phyloP scores from a whole-genome alignment of 441 rosid species.

The Rhodomyrtus psidioides region DNA sequence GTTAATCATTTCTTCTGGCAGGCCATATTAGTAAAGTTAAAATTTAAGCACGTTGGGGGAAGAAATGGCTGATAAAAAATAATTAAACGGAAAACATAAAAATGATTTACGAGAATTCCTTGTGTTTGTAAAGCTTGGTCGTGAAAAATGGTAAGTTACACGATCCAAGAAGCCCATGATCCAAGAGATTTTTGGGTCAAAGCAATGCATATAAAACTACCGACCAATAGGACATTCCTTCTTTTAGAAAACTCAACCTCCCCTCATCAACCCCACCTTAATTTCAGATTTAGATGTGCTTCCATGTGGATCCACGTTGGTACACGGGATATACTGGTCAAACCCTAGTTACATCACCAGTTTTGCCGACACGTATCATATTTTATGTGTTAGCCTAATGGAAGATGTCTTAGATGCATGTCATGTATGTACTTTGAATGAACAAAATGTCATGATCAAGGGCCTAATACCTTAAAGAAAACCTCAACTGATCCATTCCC shows the following conservation, averaged over 20 bases:
- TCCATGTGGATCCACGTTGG: background rate
- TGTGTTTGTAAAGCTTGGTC: background rate
- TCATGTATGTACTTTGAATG: background rate
- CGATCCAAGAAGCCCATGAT: slow-evolving; percentile 56
- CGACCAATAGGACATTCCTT: slow-evolving; percentile 33
- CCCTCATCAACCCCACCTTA: background rate
- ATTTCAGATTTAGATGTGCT: background rate
- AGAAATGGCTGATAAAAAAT: background rate
- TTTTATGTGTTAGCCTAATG: background rate
- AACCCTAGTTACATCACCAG: background rate
- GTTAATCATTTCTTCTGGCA: background rate
- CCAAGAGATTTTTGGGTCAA: slow-evolving; percentile 28
- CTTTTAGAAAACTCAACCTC: slow-evolving; percentile 10
- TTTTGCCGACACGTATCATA: background rate
- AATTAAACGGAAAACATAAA: background rate
- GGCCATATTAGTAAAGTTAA: background rate
- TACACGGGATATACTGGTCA: background rate
- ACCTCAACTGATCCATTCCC: no score
- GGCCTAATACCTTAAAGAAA: no score
- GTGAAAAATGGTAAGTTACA: background rate
- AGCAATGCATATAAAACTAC: background rate
- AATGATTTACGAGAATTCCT: background rate
- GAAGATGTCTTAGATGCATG: background rate
- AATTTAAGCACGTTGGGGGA: background rate
- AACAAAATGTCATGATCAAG: background rate